Base-by-base conservation (phyloP, 78 protist genomes). In the Protostelium mycophagum region DNA sequence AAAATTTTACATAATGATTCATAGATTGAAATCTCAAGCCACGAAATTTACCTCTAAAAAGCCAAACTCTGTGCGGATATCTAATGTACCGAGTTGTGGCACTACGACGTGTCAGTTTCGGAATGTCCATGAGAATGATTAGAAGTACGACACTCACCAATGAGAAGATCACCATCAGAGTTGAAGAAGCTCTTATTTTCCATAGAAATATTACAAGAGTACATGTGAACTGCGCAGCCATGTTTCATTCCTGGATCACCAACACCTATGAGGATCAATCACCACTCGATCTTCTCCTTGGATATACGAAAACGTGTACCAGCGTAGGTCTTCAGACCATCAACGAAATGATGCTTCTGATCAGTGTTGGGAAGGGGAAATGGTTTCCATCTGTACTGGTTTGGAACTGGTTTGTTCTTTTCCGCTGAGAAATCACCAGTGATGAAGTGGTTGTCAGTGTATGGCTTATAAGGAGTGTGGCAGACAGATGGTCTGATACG, bases 101-200 rank as follows among this genome's bases (percentile, higher is more conserved):
- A 93, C 95, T 38, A 28, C 35, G 51, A n/a, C n/a, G n/a, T n/a
- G n/a, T n/a, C n/a, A n/a, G n/a, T n/a, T n/a, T n/a, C n/a, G n/a
- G n/a, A n/a, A 37, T 31, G 37, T 38, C 0, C 28, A 16, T 37
- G 35, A 34, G 28, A 39, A 1, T 86, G 29, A 28, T 23, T 37
- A 36, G 31, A 37, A 28, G 38, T 38, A 0, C 31, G 51, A 0
- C 28, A 0, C 87, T 23, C 39, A 38, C 85, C 91, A 36, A 98
- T 96, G 63, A 98, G 92, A 35, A 97, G 85, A 91, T 98, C 99
- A 38, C 99, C 99, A 86, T 98, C 99, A 25, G 97, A 25, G 89
- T 93, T 94, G 85, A 90, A 89, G 90, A 97, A 91, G 23, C 93
- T 88, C 28, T 36, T 35, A 38, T 91, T 36, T 10, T 35, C 83